phyloP scores from a whole-genome alignment of 2,329 filamentous ascomycete genomes.

The Neofusicoccum laricinum region DNA sequence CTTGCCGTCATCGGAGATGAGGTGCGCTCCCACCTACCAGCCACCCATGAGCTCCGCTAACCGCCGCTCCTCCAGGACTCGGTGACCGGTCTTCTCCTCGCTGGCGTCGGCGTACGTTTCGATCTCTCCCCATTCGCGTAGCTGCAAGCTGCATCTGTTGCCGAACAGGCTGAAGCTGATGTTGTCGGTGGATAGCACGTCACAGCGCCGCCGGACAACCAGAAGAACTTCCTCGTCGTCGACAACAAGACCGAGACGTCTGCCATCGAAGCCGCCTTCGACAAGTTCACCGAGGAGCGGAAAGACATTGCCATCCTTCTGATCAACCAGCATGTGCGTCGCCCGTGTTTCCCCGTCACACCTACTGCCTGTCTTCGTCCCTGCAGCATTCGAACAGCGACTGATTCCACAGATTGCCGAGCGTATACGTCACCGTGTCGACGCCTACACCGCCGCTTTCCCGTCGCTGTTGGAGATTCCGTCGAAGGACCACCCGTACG shows the following conservation, averaged over 20 bases:
- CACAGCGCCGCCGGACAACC: conserved; percentile 78
- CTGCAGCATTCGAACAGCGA: not conserved
- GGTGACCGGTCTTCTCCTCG: conserved; percentile 90
- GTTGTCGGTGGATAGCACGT: conserved; percentile 65
- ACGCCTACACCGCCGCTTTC: conserved; percentile 90
- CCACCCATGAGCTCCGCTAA: conserved; percentile 10
- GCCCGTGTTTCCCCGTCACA: not conserved
- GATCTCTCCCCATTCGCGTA: not conserved
- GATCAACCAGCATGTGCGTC: conserved; percentile 91
- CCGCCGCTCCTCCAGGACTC: conserved; percentile 67
- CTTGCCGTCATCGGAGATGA: conserved; percentile 97
- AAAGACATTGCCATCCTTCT: conserved; percentile 96
- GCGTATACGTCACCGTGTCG: conserved; percentile 84
- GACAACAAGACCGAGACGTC: conserved; percentile 88
- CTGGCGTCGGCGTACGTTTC: conserved; percentile 79
- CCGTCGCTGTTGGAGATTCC: conserved; percentile 96
- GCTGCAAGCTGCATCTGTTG: not conserved
- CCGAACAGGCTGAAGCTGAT: not conserved
- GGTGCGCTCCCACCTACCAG: conserved; percentile 51
- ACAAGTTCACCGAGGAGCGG: conserved; percentile 79
- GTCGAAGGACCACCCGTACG: conserved; percentile 98
- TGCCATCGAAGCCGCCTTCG: conserved; percentile 85
- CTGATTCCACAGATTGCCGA: conserved; percentile 71
- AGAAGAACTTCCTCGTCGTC: conserved; percentile 98
- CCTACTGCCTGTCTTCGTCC: not conserved